These are phyloP conservation scores for Saccharum hybrid DNA, from an alignment of 202 grass and related monocot genomes.

Conservation along the genomic window DNA sequence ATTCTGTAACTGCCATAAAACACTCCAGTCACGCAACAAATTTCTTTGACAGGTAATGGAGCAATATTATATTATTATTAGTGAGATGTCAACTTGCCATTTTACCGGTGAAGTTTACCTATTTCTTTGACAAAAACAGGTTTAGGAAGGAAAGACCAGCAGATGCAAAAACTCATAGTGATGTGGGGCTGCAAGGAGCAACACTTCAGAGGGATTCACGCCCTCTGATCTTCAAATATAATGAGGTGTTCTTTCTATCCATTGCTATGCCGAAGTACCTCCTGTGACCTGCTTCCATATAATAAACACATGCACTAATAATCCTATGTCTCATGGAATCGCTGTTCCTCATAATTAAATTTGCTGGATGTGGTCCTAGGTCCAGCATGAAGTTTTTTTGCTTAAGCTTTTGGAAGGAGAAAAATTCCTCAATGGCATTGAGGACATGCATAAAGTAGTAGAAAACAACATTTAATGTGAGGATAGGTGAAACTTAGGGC, in stretches of 20 bases:
- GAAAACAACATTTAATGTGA: background rate
- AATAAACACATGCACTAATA: constrained; percentile 20
- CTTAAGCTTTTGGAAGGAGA: background rate
- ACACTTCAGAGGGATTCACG: constrained; percentile 75
- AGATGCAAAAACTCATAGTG: constrained; percentile 45
- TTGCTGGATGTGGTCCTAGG: background rate
- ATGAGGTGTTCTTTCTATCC: constrained; percentile 63
- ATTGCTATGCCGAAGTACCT: constrained; percentile 2
- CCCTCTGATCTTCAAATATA: constrained; percentile 94
- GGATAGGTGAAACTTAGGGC: background rate
- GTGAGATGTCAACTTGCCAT: constrained; percentile 7
- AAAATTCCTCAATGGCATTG: too few relatives aligned
- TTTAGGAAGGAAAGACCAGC: constrained; percentile 71
- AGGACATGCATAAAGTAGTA: background rate
- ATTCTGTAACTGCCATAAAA: constrained; percentile 57
- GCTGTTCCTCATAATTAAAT: background rate
- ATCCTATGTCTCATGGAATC: background rate
- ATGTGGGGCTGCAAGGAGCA: constrained; percentile 45
- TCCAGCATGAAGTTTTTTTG: background rate
- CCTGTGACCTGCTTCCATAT: background rate
- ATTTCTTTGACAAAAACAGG: constrained; percentile 49
- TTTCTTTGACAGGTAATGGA: constrained; percentile 84
- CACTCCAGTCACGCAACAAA: constrained; percentile 43
- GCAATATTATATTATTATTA: background rate
- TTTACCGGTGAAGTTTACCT: constrained; percentile 24